These are phyloP conservation scores for Candida tammaniensis DNA, from an alignment of 805 yeast species.

Conservation along the genomic window DNA sequence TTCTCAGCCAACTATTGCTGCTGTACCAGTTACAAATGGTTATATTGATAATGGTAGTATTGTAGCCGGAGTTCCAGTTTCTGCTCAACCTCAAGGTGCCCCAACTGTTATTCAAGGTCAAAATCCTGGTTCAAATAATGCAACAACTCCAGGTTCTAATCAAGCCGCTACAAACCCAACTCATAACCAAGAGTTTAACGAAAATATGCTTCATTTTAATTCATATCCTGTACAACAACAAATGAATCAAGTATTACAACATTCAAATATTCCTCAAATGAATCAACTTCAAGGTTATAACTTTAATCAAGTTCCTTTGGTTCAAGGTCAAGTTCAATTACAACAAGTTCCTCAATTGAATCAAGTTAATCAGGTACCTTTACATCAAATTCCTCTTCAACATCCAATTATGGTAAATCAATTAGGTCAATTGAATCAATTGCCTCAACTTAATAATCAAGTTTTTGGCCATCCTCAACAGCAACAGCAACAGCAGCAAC, in stretches of 20 bases:
- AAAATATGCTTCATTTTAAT: constrained; percentile 9
- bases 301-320: constrained; percentile 16
- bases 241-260: constrained; percentile 15
- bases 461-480: constrained; percentile 4
- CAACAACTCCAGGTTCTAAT: neutral
- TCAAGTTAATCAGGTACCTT: constrained; percentile 6
- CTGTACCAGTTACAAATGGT: constrained; percentile 4
- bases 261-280: constrained; percentile 15
- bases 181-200: constrained; percentile 3
- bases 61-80: neutral
- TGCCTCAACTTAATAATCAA: constrained; percentile 10
- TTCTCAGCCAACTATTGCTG: no score
- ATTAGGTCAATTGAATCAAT: constrained; percentile 4
- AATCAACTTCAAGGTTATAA: constrained; percentile 21
- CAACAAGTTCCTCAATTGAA: constrained; percentile 6
- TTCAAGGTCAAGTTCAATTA: constrained; percentile 8
- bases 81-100: constrained; percentile 4
- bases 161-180: neutral
- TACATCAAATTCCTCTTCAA: constrained; percentile 9
- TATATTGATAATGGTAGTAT: neutral
- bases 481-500: constrained; percentile 4
- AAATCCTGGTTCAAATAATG: neutral
- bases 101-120: neutral
- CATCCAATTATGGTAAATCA: constrained; percentile 10
- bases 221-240: constrained; percentile 13